A percentile compares a stretch with the other conserved stretches of the same genome.
Evolutionary conservation across 371 early-diverging fungal species (phyloP).

Genomic region (Rhizomucor miehei): DNA sequence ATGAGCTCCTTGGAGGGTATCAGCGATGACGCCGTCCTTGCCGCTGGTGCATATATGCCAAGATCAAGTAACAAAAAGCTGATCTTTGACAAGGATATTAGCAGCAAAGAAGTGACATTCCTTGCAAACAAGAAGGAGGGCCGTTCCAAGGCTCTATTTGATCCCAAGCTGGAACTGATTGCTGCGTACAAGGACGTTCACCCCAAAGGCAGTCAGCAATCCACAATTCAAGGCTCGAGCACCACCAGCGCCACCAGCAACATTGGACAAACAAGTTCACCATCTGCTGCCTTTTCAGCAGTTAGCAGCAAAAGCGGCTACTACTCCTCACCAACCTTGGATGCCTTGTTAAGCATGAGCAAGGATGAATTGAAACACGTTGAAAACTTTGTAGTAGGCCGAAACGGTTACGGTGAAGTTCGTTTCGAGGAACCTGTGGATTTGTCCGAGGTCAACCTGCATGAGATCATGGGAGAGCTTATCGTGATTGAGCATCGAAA

Average conservation of each 20-base stretch:
- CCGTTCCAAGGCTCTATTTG: constrained; percentile 23
- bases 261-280: constrained; percentile 1
- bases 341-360: constrained; percentile 46
- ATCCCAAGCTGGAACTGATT: constrained; percentile 29
- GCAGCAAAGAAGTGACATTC: constrained; percentile 21
- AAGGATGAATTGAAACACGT: constrained; percentile 72
- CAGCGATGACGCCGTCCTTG: constrained; percentile 64
- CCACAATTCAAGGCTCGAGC: too few relatives aligned
- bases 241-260: background rate
- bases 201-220: too few relatives aligned
- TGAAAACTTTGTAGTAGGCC: constrained; percentile 71
- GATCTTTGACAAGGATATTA: constrained; percentile 41
- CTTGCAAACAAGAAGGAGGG: constrained; percentile 25
- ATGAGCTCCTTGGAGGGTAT: constrained; percentile 44
- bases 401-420: constrained; percentile 73
- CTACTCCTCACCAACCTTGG: constrained; percentile 36
- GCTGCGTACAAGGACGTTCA: constrained; percentile 11
- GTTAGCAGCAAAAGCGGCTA: constrained; percentile 25
- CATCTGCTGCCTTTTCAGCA: constrained; percentile 10
- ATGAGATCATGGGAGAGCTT: constrained; percentile 79
- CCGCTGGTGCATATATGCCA: constrained; percentile 69
- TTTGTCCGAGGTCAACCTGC: constrained; percentile 60
- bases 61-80: constrained; percentile 73
- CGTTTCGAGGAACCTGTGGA: constrained; percentile 81
- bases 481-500: constrained; percentile 68